Evolutionary conservation across 176 grass and related monocot species (phyloP).

Genomic region (Oryza punctata): DNA sequence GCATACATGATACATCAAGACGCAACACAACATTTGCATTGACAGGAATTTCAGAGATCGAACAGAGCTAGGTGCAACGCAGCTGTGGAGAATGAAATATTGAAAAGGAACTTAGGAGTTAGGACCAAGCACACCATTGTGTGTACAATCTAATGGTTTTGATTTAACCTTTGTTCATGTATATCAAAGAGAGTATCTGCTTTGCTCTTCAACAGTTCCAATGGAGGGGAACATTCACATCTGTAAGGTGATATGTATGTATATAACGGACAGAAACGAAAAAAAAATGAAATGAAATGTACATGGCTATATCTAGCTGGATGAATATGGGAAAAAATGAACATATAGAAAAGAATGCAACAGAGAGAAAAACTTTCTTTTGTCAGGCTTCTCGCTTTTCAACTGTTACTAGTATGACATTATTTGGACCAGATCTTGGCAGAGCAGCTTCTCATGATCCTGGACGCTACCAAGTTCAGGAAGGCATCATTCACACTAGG

Average conservation of each 20-base stretch:
- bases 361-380: conserved; percentile 44
- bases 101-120: background rate
- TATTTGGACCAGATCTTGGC: conserved; percentile 51
- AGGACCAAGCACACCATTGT: background rate
- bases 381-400: conserved; percentile 63
- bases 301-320: conserved; percentile 57
- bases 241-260: conserved; percentile 48
- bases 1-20: background rate
- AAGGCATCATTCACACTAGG: conserved; percentile 50
- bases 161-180: conserved; percentile 37
- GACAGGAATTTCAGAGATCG: background rate
- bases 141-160: conserved; percentile 24
- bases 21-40: background rate
- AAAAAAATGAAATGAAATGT: conserved; percentile 32
- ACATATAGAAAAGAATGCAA: conserved; percentile 54
- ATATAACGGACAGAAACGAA: conserved; percentile 33
- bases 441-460: conserved; percentile 67
- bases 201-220: conserved; percentile 39
- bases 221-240: conserved; percentile 35
- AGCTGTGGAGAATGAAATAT: background rate
- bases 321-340: conserved; percentile 42
- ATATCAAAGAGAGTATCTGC: conserved; percentile 28
- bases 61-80: background rate
- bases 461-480: conserved; percentile 65
- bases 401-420: conserved; percentile 59